phyloP scores from a whole-genome alignment of 768 basidiomycete genomes.

The Chlorophyllum brunneum region DNA sequence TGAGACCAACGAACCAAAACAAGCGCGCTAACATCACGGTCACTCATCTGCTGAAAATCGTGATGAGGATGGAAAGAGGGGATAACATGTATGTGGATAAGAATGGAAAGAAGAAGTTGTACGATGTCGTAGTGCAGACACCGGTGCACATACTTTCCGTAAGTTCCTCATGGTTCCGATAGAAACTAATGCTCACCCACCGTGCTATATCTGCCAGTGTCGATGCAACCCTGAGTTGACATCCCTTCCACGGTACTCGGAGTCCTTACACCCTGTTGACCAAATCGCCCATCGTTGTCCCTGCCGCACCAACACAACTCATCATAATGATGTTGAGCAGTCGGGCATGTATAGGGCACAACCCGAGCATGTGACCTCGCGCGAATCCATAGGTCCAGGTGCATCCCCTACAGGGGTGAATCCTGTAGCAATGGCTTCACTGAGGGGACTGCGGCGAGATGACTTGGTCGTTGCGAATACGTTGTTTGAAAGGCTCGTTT shows the following conservation, averaged over 20 bases:
- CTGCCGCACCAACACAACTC: slow-evolving; percentile 30
- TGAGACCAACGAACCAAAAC: slow-evolving; percentile 82
- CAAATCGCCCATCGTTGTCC: slow-evolving; percentile 40
- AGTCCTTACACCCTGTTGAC: slow-evolving; percentile 35
- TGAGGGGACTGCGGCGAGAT: slow-evolving; percentile 20
- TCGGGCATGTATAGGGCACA: slow-evolving; percentile 12
- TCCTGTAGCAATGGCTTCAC: slow-evolving; percentile 25
- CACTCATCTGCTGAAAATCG: slow-evolving; percentile 73
- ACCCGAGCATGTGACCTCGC: slow-evolving; percentile 29
- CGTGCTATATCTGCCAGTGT: slow-evolving; percentile 41
- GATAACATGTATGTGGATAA: slow-evolving; percentile 67
- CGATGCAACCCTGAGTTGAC: slow-evolving; percentile 79
- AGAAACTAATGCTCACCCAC: neutral
- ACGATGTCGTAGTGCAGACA: slow-evolving; percentile 83
- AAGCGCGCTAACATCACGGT: slow-evolving; percentile 70
- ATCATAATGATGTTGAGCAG: slow-evolving; percentile 12
- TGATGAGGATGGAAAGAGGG: slow-evolving; percentile 79
- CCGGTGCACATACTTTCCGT: slow-evolving; percentile 88
- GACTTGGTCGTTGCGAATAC: slow-evolving; percentile 22
- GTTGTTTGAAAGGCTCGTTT: slow-evolving; percentile 76
- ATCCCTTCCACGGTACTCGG: slow-evolving; percentile 73
- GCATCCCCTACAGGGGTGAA: slow-evolving; percentile 33
- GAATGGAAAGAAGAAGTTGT: slow-evolving; percentile 72
- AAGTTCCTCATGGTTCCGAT: slow-evolving; percentile 24
- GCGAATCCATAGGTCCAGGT: slow-evolving; percentile 31